Evolutionary conservation across 495 filamentous ascomycete genomes (phyloP).

Genomic region (Lasiosphaeris hirsuta): DNA sequence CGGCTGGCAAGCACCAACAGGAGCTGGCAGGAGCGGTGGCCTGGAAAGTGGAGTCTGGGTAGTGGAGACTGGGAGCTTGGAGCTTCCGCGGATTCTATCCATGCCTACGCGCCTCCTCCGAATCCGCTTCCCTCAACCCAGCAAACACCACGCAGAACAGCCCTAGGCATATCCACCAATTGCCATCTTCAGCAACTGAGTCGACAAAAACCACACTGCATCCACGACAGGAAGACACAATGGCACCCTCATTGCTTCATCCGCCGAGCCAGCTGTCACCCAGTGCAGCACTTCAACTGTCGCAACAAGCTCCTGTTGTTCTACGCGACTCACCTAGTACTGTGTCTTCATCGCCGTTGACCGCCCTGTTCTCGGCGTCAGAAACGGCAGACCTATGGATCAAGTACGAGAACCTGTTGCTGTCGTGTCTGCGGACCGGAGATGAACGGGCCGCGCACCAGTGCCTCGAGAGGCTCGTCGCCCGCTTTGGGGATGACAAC

Average conservation of each 20-base stretch:
- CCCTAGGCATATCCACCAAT: background rate
- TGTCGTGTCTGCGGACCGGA: slow-evolving; percentile 79
- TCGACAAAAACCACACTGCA: background rate
- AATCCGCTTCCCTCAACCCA: no score
- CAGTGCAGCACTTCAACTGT: slow-evolving; percentile 59
- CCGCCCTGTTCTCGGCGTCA: slow-evolving; percentile 50
- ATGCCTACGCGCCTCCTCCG: no score
- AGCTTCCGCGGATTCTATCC: no score
- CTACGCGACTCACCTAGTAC: slow-evolving; percentile 51
- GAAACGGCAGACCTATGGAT: slow-evolving; percentile 78
- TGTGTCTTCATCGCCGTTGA: slow-evolving; percentile 48
- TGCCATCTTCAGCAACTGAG: background rate
- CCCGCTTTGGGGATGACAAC: slow-evolving; percentile 77
- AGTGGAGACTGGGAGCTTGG: no score
- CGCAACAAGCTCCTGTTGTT: slow-evolving; percentile 72
- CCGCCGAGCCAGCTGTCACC: slow-evolving; percentile 49
- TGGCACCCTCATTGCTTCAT: slow-evolving; percentile 50
- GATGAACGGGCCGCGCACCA: slow-evolving; percentile 72
- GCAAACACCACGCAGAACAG: background rate
- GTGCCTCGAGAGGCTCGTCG: slow-evolving; percentile 69
- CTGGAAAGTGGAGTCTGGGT: background rate
- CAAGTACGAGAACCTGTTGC: slow-evolving; percentile 77
- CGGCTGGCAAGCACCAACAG: background rate
- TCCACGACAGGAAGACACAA: slow-evolving; percentile 12
- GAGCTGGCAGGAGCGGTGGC: no score